phyloP scores from a whole-genome alignment of 495 filamentous ascomycete genomes.

The Lichenothelia convexa region DNA sequence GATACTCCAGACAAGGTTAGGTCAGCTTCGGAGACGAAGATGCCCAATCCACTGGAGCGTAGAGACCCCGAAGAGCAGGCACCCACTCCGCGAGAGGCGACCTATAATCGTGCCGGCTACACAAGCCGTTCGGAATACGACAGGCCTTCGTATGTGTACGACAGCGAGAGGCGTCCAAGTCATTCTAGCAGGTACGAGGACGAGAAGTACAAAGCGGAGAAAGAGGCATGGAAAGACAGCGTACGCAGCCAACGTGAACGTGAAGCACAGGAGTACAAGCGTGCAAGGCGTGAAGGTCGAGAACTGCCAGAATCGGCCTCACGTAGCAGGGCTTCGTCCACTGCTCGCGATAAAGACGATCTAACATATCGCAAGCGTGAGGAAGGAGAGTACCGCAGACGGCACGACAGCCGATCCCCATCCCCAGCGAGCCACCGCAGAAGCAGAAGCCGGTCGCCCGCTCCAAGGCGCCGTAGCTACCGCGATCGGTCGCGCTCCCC shows the following conservation, averaged over 20 bases:
- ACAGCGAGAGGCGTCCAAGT: neutral
- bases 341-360: neutral
- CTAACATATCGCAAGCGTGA: neutral
- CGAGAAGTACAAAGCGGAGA: conserved; percentile 10
- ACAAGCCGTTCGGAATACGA: neutral
- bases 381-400: neutral
- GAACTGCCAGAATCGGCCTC: neutral
- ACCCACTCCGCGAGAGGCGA: neutral
- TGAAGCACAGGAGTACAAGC: neutral
- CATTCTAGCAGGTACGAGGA: conserved; percentile 1
- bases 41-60: neutral
- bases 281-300: neutral
- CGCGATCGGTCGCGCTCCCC: conserved; percentile 8
- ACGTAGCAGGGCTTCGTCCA: no score
- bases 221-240: conserved; percentile 9
- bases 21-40: conserved; percentile 8
- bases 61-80: neutral
- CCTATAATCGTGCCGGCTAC: no score
- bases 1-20: conserved; percentile 13
- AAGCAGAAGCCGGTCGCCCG: conserved; percentile 5
- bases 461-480: conserved; percentile 4
- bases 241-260: conserved; percentile 1
- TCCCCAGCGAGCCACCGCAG: neutral
- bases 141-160: conserved; percentile 2
- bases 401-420: neutral